Conservation (phyloP, 2,329 filamentous ascomycete species). For the Aspergillus chevalieri region DNA sequence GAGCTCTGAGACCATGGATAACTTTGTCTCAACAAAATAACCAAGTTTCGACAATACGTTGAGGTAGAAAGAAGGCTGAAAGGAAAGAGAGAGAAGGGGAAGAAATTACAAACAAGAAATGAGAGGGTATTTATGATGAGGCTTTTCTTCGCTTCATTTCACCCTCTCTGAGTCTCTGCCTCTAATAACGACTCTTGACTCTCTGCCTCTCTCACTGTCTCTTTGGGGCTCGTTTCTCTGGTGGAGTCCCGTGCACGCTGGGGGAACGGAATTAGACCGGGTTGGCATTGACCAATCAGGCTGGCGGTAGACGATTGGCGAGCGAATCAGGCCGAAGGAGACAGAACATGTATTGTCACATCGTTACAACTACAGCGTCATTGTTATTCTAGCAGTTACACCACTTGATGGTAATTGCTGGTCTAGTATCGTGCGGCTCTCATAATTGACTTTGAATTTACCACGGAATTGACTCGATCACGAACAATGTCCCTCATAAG, state of each 20-base stretch:
- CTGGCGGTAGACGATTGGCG: slow-evolving; percentile 6
- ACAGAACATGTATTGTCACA: slow-evolving; percentile 15
- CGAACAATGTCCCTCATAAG: too few species aligned
- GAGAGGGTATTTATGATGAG: too few species aligned
- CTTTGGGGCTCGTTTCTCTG: background rate
- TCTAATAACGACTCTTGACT: too few species aligned
- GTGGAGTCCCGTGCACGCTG: slow-evolving; percentile 1
- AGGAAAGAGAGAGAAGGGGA: background rate
- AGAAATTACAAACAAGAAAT: too few species aligned
- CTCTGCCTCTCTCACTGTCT: too few species aligned
- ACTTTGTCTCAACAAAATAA: background rate
- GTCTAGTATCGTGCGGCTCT: too few species aligned
- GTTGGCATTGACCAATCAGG: background rate
- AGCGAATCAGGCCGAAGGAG: slow-evolving; percentile 20
- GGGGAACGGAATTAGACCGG: background rate
- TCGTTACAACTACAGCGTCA: background rate
- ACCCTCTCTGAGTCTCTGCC: too few species aligned
- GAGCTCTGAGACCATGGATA: background rate
- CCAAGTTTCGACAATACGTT: background rate
- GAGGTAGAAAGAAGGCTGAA: background rate
- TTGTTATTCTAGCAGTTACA: too few species aligned
- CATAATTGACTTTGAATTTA: too few species aligned
- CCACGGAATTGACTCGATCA: too few species aligned
- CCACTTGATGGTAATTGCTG: too few species aligned
- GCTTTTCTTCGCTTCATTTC: too few species aligned